These are phyloP conservation scores for Phytophthora capsici DNA, from an alignment of 352 stramenopile species.

Conservation along the genomic window DNA sequence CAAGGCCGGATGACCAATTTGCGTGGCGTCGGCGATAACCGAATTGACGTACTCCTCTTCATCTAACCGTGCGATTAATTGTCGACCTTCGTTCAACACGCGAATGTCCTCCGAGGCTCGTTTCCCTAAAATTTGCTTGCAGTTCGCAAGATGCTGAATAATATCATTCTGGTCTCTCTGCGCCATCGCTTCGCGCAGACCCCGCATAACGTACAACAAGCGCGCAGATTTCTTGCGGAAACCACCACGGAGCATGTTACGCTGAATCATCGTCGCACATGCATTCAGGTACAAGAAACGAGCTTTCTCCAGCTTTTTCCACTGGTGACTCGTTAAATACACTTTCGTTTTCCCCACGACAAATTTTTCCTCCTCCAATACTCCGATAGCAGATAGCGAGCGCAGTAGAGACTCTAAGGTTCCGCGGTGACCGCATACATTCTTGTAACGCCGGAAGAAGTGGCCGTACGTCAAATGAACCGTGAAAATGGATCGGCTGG, in stretches of 20 bases:
- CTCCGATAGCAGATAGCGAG: constrained; percentile 79
- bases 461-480: constrained; percentile 80
- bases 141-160: constrained; percentile 65
- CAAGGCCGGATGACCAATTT: constrained; percentile 61
- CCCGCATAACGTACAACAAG: constrained; percentile 64
- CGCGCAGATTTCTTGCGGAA: constrained; percentile 70
- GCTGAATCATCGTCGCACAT: constrained; percentile 85
- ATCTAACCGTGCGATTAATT: constrained; percentile 65
- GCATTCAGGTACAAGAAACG: constrained; percentile 82
- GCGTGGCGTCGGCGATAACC: constrained; percentile 65
- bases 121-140: constrained; percentile 64
- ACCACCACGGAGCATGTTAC: constrained; percentile 76
- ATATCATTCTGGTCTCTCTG: constrained; percentile 66
- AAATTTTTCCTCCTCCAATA: constrained; percentile 82
- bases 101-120: constrained; percentile 63
- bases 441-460: constrained; percentile 85
- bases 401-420: constrained; percentile 78
- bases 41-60: constrained; percentile 84
- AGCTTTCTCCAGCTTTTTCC: constrained; percentile 81
- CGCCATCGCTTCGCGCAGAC: constrained; percentile 59
- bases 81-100: constrained; percentile 54
- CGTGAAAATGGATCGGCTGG: constrained; percentile 75
- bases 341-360: constrained; percentile 77
- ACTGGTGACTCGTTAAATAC: constrained; percentile 82
- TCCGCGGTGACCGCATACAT: constrained; percentile 78